These are phyloP conservation scores for Kwoniella botswanensis DNA, from an alignment of 768 basidiomycete genomes.

Conservation along the genomic window DNA sequence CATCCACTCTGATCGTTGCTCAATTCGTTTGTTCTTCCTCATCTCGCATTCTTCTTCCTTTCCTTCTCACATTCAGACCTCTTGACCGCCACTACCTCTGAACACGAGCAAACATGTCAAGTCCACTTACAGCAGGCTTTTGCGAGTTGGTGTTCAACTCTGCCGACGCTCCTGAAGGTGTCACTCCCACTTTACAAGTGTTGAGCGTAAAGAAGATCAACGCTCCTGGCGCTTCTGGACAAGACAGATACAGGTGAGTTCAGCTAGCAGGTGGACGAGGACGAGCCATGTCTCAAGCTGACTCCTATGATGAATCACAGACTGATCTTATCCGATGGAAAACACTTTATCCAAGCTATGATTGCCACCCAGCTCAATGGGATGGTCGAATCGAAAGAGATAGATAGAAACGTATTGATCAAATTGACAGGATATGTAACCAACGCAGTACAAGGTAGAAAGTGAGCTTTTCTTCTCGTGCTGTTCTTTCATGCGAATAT, in stretches of 20 bases:
- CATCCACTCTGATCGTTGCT: background rate
- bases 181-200: constrained; percentile 70
- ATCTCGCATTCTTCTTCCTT: constrained; percentile 6
- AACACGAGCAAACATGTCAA: constrained; percentile 35
- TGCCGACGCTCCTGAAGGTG: constrained; percentile 40
- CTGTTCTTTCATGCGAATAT: background rate
- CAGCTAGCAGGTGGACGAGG: background rate
- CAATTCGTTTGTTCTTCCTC: constrained; percentile 23
- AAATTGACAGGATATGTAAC: constrained; percentile 76
- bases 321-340: constrained; percentile 87
- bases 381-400: constrained; percentile 68
- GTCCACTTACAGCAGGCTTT: constrained; percentile 49
- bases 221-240: constrained; percentile 57
- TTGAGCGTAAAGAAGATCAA: constrained; percentile 80
- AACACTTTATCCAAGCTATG: constrained; percentile 88
- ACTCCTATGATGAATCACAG: background rate
- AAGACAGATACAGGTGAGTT: constrained; percentile 57
- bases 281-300: constrained; percentile 11
- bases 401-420: constrained; percentile 72
- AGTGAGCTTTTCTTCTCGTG: constrained; percentile 62
- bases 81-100: constrained; percentile 1
- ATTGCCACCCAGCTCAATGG: constrained; percentile 86
- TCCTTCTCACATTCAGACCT: background rate
- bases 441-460: constrained; percentile 81
- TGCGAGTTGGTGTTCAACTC: constrained; percentile 40